A percentile compares a stretch with the other conserved stretches of the same genome.
Conservation (phyloP, 306 rosid genomes). For the Medicago truncatula region MtrunA17r5.0-ANR NC_053049.1:31652501-31653000, state of each 20-base stretch:
- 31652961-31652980: too few species aligned
- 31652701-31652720: conserved; percentile 97
- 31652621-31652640: conserved; percentile 99
- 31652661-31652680: conserved; percentile 96
- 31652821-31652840: too few species aligned
- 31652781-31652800: not conserved
- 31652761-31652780: not conserved
- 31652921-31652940: too few species aligned
- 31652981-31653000: too few species aligned
- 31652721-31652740: conserved; percentile 49
- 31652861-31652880: too few species aligned
- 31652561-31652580: conserved; percentile 22
- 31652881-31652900: too few species aligned
- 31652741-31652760: not conserved
- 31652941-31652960: too few species aligned
- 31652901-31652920: too few species aligned
- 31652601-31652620: conserved; percentile 97
- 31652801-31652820: not conserved
- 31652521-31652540: conserved; percentile 5
- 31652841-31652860: too few species aligned
- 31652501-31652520: conserved; percentile 41
- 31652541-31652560: not conserved
- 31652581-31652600: conserved; percentile 69
- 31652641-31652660: conserved; percentile 99
- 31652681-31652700: conserved; percentile 96